Evolutionary conservation across 768 basidiomycete species (phyloP).

Genomic region (Xerocomus potaroensis): DNA sequence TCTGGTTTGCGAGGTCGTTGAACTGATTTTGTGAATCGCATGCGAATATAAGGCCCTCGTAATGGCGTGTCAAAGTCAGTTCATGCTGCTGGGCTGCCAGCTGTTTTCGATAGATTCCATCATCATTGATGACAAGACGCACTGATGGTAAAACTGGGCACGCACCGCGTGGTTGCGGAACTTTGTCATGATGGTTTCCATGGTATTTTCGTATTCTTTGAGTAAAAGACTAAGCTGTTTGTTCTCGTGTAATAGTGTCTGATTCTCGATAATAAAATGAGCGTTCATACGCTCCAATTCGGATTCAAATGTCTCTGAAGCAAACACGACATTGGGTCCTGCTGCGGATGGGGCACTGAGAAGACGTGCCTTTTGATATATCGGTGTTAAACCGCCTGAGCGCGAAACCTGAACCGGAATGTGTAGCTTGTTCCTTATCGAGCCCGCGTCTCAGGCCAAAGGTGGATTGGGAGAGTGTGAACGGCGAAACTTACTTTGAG

Average conservation of each 20-base stretch:
- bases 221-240: constrained; percentile 84
- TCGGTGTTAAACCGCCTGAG: constrained; percentile 85
- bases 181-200: constrained; percentile 96
- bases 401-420: constrained; percentile 69
- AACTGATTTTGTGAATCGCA: constrained; percentile 56
- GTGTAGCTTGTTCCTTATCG: constrained; percentile 65
- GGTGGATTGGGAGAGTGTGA: constrained; percentile 1
- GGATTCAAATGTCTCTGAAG: constrained; percentile 82
- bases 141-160: constrained; percentile 11
- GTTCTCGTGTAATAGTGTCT: constrained; percentile 88
- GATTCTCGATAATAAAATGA: constrained; percentile 90
- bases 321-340: constrained; percentile 9
- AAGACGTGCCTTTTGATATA: constrained; percentile 66
- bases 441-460: constrained; percentile 8
- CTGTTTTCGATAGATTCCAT: constrained; percentile 38
- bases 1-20: constrained; percentile 52
- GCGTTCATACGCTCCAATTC: constrained; percentile 90
- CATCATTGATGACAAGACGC: constrained; percentile 3
- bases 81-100: constrained; percentile 91
- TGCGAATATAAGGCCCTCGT: constrained; percentile 72
- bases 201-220: constrained; percentile 91
- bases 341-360: constrained; percentile 1
- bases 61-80: constrained; percentile 80
- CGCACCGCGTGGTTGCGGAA: constrained; percentile 88
- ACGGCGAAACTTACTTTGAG: constrained; percentile 57